Evolutionary conservation across 495 filamentous ascomycete species (phyloP).

Genomic region (Aspergillus olivimuriae): DNA sequence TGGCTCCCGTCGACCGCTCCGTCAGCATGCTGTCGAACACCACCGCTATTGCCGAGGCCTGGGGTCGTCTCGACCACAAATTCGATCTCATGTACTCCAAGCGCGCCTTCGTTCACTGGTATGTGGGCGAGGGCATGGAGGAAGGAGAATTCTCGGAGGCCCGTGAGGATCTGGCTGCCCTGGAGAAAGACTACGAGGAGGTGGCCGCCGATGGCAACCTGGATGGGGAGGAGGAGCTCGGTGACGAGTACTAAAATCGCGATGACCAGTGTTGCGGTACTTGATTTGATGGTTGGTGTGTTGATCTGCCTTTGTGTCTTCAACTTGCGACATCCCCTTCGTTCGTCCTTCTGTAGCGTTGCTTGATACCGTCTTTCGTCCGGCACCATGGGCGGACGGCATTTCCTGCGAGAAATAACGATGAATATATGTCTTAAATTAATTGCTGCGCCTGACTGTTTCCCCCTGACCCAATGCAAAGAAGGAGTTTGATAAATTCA

Average conservation of each 20-base stretch:
- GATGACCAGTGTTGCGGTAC: constrained; percentile 5
- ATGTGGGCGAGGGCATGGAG: constrained; percentile 94
- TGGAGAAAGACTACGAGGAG: constrained; percentile 91
- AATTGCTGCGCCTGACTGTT: not conserved
- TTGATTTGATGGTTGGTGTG: constrained; percentile 20
- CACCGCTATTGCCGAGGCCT: constrained; percentile 85
- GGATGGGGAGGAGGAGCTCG: constrained; percentile 50
- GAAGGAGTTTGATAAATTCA: not conserved
- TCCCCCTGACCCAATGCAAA: not conserved
- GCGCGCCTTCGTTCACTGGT: constrained; percentile 93
- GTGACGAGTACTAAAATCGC: constrained; percentile 55
- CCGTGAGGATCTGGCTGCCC: constrained; percentile 79
- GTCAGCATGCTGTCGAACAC: constrained; percentile 92
- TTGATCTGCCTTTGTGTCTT: constrained; percentile 15
- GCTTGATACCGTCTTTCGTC: no score
- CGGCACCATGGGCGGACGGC: no score
- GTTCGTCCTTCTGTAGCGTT: constrained; percentile 25
- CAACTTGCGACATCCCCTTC: constrained; percentile 25
- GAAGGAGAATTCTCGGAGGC: constrained; percentile 91
- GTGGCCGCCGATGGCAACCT: constrained; percentile 69
- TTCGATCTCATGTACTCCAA: constrained; percentile 98
- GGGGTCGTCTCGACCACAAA: constrained; percentile 84
- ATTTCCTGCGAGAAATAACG: no score
- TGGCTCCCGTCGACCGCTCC: constrained; percentile 78
- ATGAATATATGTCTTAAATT: not conserved